Percentiles rank a stretch among this genome's conserved stretches.
phyloP scores from a whole-genome alignment of 257 asterid genomes.

The Lycium barbarum region DNA sequence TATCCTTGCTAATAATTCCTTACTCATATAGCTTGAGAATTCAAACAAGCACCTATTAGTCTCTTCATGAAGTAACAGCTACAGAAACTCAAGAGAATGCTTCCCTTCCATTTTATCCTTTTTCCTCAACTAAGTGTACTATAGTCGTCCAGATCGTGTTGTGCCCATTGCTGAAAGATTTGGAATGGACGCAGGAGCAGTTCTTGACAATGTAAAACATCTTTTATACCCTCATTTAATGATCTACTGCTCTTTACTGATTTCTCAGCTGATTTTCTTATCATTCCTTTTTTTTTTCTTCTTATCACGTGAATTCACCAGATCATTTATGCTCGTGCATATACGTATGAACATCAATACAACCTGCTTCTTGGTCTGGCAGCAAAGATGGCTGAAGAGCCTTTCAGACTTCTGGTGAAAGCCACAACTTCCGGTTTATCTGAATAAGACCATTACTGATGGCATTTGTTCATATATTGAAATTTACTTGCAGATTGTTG shows the following conservation, averaged over 20 bases:
- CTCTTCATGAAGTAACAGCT: slow-evolving; percentile 2
- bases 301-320: slow-evolving; percentile 26
- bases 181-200: slow-evolving; percentile 99
- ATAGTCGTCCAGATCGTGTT: slow-evolving; percentile 94
- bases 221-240: slow-evolving; percentile 27
- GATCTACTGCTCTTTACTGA: slow-evolving; percentile 19
- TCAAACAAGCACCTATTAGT: neutral
- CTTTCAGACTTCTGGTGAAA: slow-evolving; percentile 93
- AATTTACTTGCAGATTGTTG: slow-evolving; percentile 73
- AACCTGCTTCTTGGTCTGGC: slow-evolving; percentile 96
- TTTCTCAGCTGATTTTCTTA: slow-evolving; percentile 17
- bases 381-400: slow-evolving; percentile 99
- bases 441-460: slow-evolving; percentile 24
- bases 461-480: slow-evolving; percentile 31
- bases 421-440: slow-evolving; percentile 20
- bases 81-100: neutral
- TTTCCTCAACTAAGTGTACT: slow-evolving; percentile 51
- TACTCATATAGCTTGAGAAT: neutral
- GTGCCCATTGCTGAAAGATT: slow-evolving; percentile 97
- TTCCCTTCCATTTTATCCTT: slow-evolving; percentile 3
- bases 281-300: neutral
- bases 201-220: slow-evolving; percentile 82
- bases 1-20: slow-evolving; percentile 58
- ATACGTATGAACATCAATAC: slow-evolving; percentile 98
- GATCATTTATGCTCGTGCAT: slow-evolving; percentile 99